phyloP scores from a whole-genome alignment of 2,329 filamentous ascomycete genomes.

The Stenocarpella maydis region DNA sequence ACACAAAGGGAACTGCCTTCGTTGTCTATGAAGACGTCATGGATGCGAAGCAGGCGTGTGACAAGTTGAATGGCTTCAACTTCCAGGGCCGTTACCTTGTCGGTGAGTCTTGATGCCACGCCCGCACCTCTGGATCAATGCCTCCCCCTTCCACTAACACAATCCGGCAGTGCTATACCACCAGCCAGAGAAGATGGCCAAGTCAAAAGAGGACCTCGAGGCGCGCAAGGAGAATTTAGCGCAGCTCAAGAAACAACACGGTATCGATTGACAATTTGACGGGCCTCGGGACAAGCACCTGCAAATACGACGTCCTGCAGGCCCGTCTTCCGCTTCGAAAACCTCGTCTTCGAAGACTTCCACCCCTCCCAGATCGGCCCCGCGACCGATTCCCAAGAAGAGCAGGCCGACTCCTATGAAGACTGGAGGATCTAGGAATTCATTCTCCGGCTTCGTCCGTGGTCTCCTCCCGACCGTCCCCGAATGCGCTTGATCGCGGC shows the following conservation, averaged over 20 bases:
- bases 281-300: conserved; percentile 66
- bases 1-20: conserved; percentile 98
- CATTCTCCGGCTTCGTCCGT: conserved; percentile 48
- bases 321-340: conserved; percentile 64
- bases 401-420: conserved; percentile 40
- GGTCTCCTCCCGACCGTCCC: conserved; percentile 48
- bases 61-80: conserved; percentile 99
- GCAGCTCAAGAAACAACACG: conserved; percentile 96
- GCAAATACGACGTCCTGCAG: conserved; percentile 63
- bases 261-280: conserved; percentile 94
- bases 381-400: conserved; percentile 35
- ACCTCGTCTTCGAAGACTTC: conserved; percentile 44
- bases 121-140: neutral
- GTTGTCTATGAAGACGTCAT: conserved; percentile 99
- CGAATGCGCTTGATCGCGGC: conserved; percentile 42
- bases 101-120: conserved; percentile 66
- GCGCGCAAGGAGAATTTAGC: conserved; percentile 96
- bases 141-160: conserved; percentile 22
- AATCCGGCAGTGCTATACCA: conserved; percentile 63
- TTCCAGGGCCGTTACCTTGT: conserved; percentile 99
- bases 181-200: conserved; percentile 73
- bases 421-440: conserved; percentile 47
- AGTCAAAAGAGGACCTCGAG: conserved; percentile 92
- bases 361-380: conserved; percentile 41
- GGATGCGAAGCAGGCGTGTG: conserved; percentile 98